phyloP scores from a whole-genome alignment of 164 flowering plant species.

The Vitis labrusca region DNA sequence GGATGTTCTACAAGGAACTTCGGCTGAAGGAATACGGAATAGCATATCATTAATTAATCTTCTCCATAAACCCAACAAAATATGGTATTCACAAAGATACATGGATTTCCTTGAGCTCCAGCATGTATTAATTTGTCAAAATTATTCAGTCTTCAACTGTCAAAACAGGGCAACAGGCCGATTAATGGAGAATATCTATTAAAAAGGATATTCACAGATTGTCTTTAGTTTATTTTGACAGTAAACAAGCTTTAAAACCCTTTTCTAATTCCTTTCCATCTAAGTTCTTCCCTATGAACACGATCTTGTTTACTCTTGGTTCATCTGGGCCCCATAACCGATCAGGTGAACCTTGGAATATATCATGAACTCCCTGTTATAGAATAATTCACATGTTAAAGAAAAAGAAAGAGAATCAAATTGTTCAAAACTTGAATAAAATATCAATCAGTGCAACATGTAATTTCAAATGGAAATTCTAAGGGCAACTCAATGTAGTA shows the following conservation, averaged over 20 bases:
- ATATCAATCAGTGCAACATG: neutral
- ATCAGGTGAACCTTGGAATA: constrained; percentile 98
- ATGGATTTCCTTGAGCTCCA: too few species aligned
- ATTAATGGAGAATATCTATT: too few species aligned
- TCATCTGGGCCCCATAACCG: constrained; percentile 81
- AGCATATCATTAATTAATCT: too few species aligned
- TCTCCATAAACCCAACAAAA: too few species aligned
- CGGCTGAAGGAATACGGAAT: too few species aligned
- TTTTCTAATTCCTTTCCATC: constrained; percentile 69
- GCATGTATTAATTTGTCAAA: too few species aligned
- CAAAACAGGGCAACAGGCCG: too few species aligned
- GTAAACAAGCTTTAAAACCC: constrained; percentile 84
- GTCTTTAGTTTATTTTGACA: constrained; percentile 22
- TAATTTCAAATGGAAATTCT: too few species aligned
- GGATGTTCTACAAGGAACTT: too few species aligned
- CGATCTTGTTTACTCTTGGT: constrained; percentile 86
- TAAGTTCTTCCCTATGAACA: constrained; percentile 93
- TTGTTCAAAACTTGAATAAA: neutral
- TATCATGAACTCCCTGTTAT: constrained; percentile 95
- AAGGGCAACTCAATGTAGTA: too few species aligned
- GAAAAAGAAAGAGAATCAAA: neutral
- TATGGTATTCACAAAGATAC: too few species aligned
- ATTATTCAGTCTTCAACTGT: neutral
- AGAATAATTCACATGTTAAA: constrained; percentile 5
- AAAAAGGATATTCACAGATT: too few species aligned